A percentile compares a stretch with the other conserved stretches of the same genome.
Evolutionary conservation across 75 land plant species (phyloP).

Genomic region (Sequoia sempervirens): DNA sequence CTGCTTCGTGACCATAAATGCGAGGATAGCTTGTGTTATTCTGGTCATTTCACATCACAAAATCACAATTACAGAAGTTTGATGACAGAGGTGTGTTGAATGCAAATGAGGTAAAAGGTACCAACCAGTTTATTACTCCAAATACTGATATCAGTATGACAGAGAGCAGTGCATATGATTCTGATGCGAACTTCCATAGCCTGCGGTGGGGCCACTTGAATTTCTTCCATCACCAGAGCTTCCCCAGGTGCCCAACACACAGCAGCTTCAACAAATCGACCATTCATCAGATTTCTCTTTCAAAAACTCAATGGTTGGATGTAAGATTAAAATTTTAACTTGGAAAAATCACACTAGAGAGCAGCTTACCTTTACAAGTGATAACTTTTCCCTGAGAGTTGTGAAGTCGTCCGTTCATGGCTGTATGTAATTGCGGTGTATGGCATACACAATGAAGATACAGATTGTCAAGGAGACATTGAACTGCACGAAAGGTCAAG

Average conservation of each 20-base stretch:
- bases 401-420: background rate
- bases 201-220: constrained; percentile 28
- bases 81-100: background rate
- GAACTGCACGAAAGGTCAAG: no score
- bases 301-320: background rate
- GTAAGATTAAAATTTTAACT: background rate
- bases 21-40: constrained; percentile 36
- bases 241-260: constrained; percentile 21
- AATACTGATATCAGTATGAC: constrained; percentile 18
- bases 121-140: constrained; percentile 6
- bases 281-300: background rate
- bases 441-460: background rate
- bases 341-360: no score
- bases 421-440: background rate
- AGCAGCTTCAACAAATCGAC: constrained; percentile 2
- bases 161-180: constrained; percentile 10
- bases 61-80: no score
- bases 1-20: constrained; percentile 78
- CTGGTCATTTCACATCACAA: background rate
- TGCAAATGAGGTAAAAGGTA: background rate
- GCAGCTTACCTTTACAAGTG: background rate
- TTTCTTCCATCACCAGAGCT: constrained; percentile 23
- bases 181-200: constrained; percentile 26
- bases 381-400: background rate
- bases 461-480: no score